Evolutionary conservation across 2,329 filamentous ascomycete species (phyloP).

Genomic region (Colletotrichum echinochloae): DNA sequence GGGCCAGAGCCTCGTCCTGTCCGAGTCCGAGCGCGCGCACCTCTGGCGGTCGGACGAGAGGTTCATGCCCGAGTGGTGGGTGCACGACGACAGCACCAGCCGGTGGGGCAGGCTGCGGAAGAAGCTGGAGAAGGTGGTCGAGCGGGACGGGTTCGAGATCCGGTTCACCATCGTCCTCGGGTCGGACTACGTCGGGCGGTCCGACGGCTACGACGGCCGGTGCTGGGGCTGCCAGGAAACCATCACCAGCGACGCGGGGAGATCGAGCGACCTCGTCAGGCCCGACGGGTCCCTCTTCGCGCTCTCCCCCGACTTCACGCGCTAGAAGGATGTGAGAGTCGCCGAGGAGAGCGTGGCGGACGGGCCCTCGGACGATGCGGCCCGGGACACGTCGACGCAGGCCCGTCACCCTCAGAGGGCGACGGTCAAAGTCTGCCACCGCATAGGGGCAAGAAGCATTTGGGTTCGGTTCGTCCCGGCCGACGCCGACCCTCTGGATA

Average conservation of each 20-base stretch:
- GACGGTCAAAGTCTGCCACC: neutral
- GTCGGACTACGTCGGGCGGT: neutral
- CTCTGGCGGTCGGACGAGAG: neutral
- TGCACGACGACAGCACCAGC: neutral
- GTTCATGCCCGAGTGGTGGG: neutral
- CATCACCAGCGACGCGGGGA: neutral
- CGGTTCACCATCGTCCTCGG: neutral
- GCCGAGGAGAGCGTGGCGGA: neutral
- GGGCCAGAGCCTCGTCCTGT: neutral
- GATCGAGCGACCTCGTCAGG: neutral
- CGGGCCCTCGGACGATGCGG: neutral
- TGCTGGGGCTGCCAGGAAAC: neutral
- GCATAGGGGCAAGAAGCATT: too few species aligned
- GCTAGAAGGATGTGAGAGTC: neutral
- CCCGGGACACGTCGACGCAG: neutral
- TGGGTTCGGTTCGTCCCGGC: conserved; percentile 14
- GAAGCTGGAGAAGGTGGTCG: neutral
- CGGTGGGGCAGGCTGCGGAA: neutral
- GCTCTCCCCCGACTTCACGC: neutral
- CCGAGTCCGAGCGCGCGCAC: neutral
- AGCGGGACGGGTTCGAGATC: neutral
- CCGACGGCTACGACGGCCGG: neutral
- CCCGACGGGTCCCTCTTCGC: neutral
- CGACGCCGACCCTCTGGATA: neutral
- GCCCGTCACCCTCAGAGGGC: neutral